phyloP scores from a whole-genome alignment of 805 yeast species.

The Yamadazyma kitorensis region DNA sequence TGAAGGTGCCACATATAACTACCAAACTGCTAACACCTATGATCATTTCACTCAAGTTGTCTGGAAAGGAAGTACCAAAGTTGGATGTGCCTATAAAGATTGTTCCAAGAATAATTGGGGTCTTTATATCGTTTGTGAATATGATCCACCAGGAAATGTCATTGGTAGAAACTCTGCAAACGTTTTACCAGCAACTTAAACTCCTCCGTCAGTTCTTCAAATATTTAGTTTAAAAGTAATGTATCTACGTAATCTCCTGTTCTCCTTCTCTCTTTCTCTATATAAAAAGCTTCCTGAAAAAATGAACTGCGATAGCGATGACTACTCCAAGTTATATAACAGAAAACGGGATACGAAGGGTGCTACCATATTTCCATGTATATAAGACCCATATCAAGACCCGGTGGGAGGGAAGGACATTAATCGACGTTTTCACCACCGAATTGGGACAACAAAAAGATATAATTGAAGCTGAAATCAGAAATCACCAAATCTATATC shows the following conservation, averaged over 20 bases:
- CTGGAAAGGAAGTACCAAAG: constrained; percentile 58
- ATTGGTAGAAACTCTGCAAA: constrained; percentile 36
- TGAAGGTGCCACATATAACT: constrained; percentile 31
- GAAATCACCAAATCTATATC: constrained; percentile 23
- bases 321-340: constrained; percentile 1
- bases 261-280: too few species aligned
- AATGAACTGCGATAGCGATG: too few species aligned
- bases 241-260: too few species aligned
- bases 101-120: constrained; percentile 48
- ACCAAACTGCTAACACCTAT: constrained; percentile 33
- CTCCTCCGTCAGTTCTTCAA: too few species aligned
- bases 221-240: too few species aligned
- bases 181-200: constrained; percentile 26
- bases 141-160: constrained; percentile 73
- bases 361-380: constrained; percentile 30
- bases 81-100: constrained; percentile 74
- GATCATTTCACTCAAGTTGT: constrained; percentile 78
- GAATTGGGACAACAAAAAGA: constrained; percentile 34
- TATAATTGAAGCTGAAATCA: constrained; percentile 23
- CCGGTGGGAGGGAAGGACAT: constrained; percentile 36
- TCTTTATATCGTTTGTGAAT: constrained; percentile 70
- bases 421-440: constrained; percentile 25
- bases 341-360: constrained; percentile 33
- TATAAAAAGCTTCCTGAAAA: too few species aligned
- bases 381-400: constrained; percentile 34